Conservation (phyloP, 2,329 filamentous ascomycete species). For the Claviceps africana region DNA sequence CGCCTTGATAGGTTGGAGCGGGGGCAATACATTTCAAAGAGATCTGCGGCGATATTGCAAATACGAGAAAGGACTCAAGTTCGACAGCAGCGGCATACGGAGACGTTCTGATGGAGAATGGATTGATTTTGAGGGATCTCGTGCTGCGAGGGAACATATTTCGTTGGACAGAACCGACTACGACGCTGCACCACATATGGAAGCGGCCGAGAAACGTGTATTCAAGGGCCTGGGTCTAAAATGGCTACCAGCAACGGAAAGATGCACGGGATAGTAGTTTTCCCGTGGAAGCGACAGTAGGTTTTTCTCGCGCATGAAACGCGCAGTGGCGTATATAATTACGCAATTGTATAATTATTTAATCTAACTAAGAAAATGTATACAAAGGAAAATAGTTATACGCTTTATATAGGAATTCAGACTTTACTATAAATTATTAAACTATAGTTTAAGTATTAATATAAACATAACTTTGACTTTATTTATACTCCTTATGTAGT, state of each 20-base stretch:
- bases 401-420: too few species aligned
- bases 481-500: too few species aligned
- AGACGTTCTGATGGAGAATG: conserved; percentile 49
- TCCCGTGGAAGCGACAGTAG: too few species aligned
- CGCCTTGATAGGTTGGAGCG: conserved; percentile 76
- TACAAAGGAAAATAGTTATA: too few species aligned
- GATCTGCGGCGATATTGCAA: conserved; percentile 74
- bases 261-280: conserved; percentile 45
- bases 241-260: conserved; percentile 51
- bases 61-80: conserved; percentile 59
- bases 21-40: conserved; percentile 78
- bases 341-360: too few species aligned
- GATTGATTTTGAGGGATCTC: conserved; percentile 47
- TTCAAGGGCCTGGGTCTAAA: conserved; percentile 63
- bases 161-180: conserved; percentile 17
- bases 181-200: conserved; percentile 44
- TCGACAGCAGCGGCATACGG: conserved; percentile 79
- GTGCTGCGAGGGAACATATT: background rate
- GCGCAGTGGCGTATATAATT: too few species aligned
- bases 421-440: too few species aligned
- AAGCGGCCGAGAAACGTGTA: conserved; percentile 64
- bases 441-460: too few species aligned
- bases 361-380: too few species aligned
- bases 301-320: too few species aligned
- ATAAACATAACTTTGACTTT: too few species aligned